Evolutionary conservation across 768 basidiomycete genomes (phyloP).

Genomic region (Boletus insuetus): DNA sequence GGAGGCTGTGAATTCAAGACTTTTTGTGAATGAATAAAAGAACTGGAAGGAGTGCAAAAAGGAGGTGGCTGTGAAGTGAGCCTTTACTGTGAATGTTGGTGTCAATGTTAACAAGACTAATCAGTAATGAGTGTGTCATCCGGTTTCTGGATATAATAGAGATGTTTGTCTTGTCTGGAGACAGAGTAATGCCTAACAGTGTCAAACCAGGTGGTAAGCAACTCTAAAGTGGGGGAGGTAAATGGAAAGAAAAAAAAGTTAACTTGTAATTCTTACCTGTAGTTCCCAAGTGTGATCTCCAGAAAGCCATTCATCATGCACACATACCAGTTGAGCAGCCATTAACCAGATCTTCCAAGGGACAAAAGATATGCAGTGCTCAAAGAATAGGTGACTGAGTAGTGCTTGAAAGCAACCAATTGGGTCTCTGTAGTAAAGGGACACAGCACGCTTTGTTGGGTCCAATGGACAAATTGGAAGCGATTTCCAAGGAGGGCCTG

Average conservation of each 20-base stretch:
- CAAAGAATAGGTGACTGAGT: not conserved
- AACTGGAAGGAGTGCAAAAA: not conserved
- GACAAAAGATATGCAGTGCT: not conserved
- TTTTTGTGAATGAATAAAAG: not conserved
- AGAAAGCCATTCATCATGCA: not conserved
- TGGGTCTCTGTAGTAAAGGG: not conserved
- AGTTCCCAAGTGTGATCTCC: not conserved
- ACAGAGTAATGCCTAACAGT: not conserved
- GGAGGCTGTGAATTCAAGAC: not conserved
- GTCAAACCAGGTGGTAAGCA: not conserved
- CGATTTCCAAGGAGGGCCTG: too few species aligned
- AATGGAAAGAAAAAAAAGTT: not conserved
- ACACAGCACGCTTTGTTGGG: not conserved
- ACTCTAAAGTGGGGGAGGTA: not conserved
- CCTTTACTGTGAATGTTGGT: not conserved
- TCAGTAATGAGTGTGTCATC: not conserved
- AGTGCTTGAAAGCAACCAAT: not conserved
- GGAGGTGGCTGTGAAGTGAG: not conserved
- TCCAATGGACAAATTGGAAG: too few species aligned
- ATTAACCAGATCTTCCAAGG: not conserved
- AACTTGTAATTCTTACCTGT: too few species aligned
- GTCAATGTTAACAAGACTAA: not conserved
- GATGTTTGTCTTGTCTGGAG: not conserved
- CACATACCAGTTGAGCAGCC: not conserved
- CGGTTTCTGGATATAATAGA: not conserved